phyloP scores from a whole-genome alignment of 805 yeast species.

The Metschnikowia noctiluminum region DNA sequence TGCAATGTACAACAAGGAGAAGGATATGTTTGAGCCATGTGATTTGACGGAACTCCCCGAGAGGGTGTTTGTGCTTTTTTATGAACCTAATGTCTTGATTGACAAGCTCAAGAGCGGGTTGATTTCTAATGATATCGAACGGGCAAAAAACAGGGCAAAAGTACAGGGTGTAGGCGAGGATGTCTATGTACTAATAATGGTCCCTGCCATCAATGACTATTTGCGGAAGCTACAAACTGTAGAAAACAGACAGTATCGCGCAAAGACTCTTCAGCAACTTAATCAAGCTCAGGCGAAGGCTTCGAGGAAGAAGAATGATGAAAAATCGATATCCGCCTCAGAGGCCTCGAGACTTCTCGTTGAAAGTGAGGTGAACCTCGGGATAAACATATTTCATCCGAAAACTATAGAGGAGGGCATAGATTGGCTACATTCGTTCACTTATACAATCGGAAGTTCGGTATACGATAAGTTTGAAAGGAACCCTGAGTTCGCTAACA shows the following conservation, averaged over 20 bases:
- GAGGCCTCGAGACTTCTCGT: conserved; percentile 42
- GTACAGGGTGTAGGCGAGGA: conserved; percentile 20
- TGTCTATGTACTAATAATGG: conserved; percentile 39
- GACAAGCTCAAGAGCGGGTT: conserved; percentile 12
- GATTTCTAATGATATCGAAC: conserved; percentile 8
- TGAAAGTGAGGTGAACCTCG: conserved; percentile 44
- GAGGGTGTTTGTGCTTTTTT: conserved; percentile 41
- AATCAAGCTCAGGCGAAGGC: conserved; percentile 3
- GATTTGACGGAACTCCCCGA: conserved; percentile 42
- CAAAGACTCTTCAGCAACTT: conserved; percentile 14
- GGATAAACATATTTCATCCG: conserved; percentile 50
- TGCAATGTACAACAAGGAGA: conserved; percentile 45
- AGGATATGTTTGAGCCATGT: conserved; percentile 56
- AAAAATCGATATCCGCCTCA: conserved; percentile 17
- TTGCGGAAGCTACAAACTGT: conserved; percentile 40
- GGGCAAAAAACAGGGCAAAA: conserved; percentile 5
- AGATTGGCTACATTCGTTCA: conserved; percentile 53
- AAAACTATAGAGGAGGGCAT: conserved; percentile 45
- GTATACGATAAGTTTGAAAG: conserved; percentile 56
- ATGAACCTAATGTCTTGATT: conserved; percentile 45
- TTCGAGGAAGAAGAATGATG: not conserved
- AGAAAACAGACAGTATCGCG: conserved; percentile 45
- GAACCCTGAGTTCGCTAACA: conserved; percentile 50
- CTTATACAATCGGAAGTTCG: conserved; percentile 48
- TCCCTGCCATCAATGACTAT: conserved; percentile 49